A percentile compares a stretch with the other conserved stretches of the same genome.
These are phyloP conservation scores for Holtermanniella nyarrowii DNA, from an alignment of 768 basidiomycete genomes.

Conservation along the genomic window DNA sequence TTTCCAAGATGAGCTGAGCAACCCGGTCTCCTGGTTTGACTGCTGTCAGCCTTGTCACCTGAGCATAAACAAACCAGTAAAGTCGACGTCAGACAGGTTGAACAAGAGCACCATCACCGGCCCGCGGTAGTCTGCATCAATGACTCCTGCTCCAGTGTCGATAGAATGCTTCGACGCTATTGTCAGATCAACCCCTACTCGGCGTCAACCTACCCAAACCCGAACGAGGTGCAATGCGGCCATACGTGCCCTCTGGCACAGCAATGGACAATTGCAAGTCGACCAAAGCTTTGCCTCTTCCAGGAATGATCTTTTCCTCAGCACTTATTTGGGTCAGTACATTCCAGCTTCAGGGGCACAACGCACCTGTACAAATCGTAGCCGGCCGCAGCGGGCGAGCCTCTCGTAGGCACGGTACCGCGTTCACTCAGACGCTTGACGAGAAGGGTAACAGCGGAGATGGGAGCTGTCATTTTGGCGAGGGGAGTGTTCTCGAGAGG, in stretches of 20 bases:
- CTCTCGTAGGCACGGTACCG: slow-evolving; percentile 75
- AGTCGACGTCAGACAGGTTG: slow-evolving; percentile 83
- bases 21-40: slow-evolving; percentile 91
- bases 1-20: slow-evolving; percentile 88
- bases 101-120: slow-evolving; percentile 81
- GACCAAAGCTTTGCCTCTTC: slow-evolving; percentile 79
- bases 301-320: slow-evolving; percentile 71
- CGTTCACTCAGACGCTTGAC: slow-evolving; percentile 76
- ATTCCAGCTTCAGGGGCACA: too few species aligned
- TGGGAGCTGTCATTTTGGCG: slow-evolving; percentile 1
- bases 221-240: slow-evolving; percentile 88
- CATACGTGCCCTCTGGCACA: slow-evolving; percentile 86
- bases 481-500: neutral
- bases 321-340: slow-evolving; percentile 61
- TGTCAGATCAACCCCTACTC: neutral
- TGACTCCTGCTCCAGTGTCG: slow-evolving; percentile 92
- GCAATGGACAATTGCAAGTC: slow-evolving; percentile 89
- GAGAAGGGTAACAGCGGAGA: slow-evolving; percentile 45
- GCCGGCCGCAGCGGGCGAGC: slow-evolving; percentile 76
- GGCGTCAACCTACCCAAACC: slow-evolving; percentile 63
- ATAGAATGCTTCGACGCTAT: slow-evolving; percentile 95
- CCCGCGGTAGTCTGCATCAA: slow-evolving; percentile 94
- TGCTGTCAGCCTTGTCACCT: slow-evolving; percentile 31
- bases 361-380: slow-evolving; percentile 70
- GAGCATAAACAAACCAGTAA: slow-evolving; percentile 51